Base-by-base conservation (phyloP, 1,284 basidiomycete species). In the Puccinia hordei region DNA sequence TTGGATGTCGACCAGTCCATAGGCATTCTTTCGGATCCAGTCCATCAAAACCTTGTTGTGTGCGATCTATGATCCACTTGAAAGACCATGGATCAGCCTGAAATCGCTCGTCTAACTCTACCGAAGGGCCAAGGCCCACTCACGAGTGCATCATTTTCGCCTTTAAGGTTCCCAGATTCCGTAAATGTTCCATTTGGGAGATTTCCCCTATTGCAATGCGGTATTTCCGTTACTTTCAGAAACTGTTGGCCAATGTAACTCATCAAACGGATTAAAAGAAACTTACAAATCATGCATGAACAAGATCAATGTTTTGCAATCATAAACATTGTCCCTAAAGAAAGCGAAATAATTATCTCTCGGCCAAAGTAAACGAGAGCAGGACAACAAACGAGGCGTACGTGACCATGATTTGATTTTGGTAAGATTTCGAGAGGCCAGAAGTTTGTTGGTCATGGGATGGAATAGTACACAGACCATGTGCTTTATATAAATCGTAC, bases 271-370 rank as follows among this genome's bases (percentile, higher is more conserved):
- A 33, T 22, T 10, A 19, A 59, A 72, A 68, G 57, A 4, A 30
- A 87, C 91, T 84, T 85, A 95, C 94, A 95, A 93, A 87, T 97
- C 94, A 86, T 97, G 95, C 12, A 92, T 90, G 83, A 96, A 92
- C 53, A 96, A 86, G 30, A 97, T 89, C 46, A 95, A 84, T 0
- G 90, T 91, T 46, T 90, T 82, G 24, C 84, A 84, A 15, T 89
- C 85, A 81, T 84, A 85, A 90, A 90, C 72, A 91, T 93, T 91
- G 49, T 87, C 84, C 27, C 92, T 92, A 27, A 12, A 49, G 9
- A 27, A 69, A 22, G 15, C 27, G n/a, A 46, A 19, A 15, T 49
- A 41, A 44, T 44, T 30, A 24, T 24, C 71, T 65, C n/a, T 13
- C 30, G 22, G 24, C 13, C 17, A 33, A 66, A 24, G 41, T 13